These are phyloP conservation scores for Calonectria ilicicola DNA, from an alignment of 2,329 filamentous ascomycete genomes.

Conservation along the genomic window DNA sequence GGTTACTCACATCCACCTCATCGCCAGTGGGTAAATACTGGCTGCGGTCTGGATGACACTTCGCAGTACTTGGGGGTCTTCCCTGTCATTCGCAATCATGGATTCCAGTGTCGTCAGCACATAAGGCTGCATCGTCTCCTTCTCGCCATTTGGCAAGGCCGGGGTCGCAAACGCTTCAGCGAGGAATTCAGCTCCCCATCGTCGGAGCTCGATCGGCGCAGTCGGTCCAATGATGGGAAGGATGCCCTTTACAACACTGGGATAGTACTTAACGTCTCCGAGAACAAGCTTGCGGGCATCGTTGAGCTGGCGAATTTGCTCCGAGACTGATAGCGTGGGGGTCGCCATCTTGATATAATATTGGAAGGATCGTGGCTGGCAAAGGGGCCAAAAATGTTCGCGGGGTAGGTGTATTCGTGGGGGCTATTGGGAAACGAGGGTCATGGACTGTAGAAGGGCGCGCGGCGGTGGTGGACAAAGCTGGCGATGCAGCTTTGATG, in stretches of 20 bases:
- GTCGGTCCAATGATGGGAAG: constrained; percentile 88
- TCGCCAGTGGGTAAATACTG: constrained; percentile 91
- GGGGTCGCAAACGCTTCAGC: constrained; percentile 96
- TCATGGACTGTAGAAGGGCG: constrained; percentile 25
- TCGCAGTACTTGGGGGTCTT: constrained; percentile 85
- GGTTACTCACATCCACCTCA: constrained; percentile 90
- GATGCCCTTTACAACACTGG: constrained; percentile 90
- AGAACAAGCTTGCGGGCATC: constrained; percentile 91
- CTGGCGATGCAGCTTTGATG: constrained; percentile 37
- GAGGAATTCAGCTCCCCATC: constrained; percentile 97
- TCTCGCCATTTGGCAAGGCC: constrained; percentile 80
- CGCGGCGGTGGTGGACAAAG: constrained; percentile 27
- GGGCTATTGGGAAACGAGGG: background rate
- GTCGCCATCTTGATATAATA: constrained; percentile 59
- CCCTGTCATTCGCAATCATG: constrained; percentile 76
- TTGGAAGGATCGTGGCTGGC: constrained; percentile 20
- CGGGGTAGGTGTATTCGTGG: constrained; percentile 5
- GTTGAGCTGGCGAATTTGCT: constrained; percentile 89
- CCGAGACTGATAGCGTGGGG: constrained; percentile 69
- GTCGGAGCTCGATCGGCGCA: constrained; percentile 82
- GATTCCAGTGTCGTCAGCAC: constrained; percentile 82
- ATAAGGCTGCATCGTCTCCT: constrained; percentile 81
- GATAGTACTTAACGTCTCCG: constrained; percentile 87
- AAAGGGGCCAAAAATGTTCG: background rate
- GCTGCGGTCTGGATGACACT: constrained; percentile 89